phyloP scores from a whole-genome alignment of 2,329 filamentous ascomycete species.

The Bimuria novae-zelandiae region DNA sequence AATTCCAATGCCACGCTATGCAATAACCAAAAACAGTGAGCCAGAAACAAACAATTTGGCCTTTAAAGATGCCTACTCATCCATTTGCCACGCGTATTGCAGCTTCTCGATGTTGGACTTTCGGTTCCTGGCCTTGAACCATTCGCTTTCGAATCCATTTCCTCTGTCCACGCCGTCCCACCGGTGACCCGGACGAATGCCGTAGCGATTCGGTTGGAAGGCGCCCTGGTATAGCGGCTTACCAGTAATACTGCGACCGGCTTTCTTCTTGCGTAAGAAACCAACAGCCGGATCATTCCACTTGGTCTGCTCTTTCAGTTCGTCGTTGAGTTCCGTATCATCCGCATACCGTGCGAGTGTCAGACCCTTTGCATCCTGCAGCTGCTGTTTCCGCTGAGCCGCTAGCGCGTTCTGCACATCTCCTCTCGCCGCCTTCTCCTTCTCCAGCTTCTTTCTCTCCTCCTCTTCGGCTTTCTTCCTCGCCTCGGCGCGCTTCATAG shows the following conservation, averaged over 20 bases:
- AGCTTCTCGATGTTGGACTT: slow-evolving; percentile 76
- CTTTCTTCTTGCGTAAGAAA: slow-evolving; percentile 66
- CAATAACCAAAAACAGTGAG: background rate
- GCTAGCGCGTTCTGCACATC: slow-evolving; percentile 79
- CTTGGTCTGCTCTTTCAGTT: slow-evolving; percentile 73
- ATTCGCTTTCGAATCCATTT: slow-evolving; percentile 91
- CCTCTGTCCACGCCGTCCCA: slow-evolving; percentile 97
- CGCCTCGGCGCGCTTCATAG: slow-evolving; percentile 86
- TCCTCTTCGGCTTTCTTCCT: slow-evolving; percentile 77
- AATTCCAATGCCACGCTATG: slow-evolving; percentile 6
- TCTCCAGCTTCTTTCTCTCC: slow-evolving; percentile 65
- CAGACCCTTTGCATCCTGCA: slow-evolving; percentile 84
- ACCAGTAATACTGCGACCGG: slow-evolving; percentile 53
- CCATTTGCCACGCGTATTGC: slow-evolving; percentile 96
- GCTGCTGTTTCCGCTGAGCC: slow-evolving; percentile 64
- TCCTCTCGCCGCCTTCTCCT: slow-evolving; percentile 74
- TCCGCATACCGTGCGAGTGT: slow-evolving; percentile 78
- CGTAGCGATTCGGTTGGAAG: slow-evolving; percentile 88
- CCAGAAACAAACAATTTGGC: background rate
- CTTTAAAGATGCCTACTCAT: slow-evolving; percentile 63
- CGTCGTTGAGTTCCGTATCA: slow-evolving; percentile 82
- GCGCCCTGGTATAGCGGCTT: slow-evolving; percentile 77
- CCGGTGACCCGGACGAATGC: slow-evolving; percentile 85
- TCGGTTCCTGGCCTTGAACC: slow-evolving; percentile 85
- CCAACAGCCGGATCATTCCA: slow-evolving; percentile 95